A percentile compares a stretch with the other conserved stretches of the same genome.
phyloP scores from a whole-genome alignment of 306 rosid genomes.

The Urtica urens region DNA sequence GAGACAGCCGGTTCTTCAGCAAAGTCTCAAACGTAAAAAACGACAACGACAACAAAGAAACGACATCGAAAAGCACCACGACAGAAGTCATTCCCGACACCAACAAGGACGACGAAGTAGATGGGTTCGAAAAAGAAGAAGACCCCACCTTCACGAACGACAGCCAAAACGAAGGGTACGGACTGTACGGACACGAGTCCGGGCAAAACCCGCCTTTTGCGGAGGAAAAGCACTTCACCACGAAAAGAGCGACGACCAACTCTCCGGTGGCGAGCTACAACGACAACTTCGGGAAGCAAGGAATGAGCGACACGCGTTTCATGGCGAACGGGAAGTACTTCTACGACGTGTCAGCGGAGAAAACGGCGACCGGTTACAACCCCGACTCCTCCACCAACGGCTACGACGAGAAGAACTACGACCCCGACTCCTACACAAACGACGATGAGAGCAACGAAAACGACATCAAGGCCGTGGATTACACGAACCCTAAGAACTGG shows the following conservation, averaged over 20 bases:
- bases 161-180: slow-evolving; percentile 51
- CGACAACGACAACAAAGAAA: slow-evolving; percentile 26
- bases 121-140: too few relatives aligned
- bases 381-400: slow-evolving; percentile 23
- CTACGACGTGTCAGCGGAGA: slow-evolving; percentile 25
- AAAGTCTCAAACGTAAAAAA: slow-evolving; percentile 38
- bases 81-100: slow-evolving; percentile 1
- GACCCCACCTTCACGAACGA: slow-evolving; percentile 52
- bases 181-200: slow-evolving; percentile 77
- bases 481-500: slow-evolving; percentile 22
- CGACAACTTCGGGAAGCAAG: slow-evolving; percentile 42
- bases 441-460: slow-evolving; percentile 12
- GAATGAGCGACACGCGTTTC: slow-evolving; percentile 90
- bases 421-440: neutral
- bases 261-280: slow-evolving; percentile 12
- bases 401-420: slow-evolving; percentile 2
- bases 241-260: slow-evolving; percentile 7
- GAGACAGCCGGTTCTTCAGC: slow-evolving; percentile 84
- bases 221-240: slow-evolving; percentile 14
- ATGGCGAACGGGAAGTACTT: slow-evolving; percentile 58
- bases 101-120: slow-evolving; percentile 1
- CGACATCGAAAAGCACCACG: slow-evolving; percentile 12
- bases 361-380: slow-evolving; percentile 17
- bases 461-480: slow-evolving; percentile 11
- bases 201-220: slow-evolving; percentile 32